These are phyloP conservation scores for Globisporangium orthogonon DNA, from an alignment of 352 stramenopile species.

Conservation along the genomic window DNA sequence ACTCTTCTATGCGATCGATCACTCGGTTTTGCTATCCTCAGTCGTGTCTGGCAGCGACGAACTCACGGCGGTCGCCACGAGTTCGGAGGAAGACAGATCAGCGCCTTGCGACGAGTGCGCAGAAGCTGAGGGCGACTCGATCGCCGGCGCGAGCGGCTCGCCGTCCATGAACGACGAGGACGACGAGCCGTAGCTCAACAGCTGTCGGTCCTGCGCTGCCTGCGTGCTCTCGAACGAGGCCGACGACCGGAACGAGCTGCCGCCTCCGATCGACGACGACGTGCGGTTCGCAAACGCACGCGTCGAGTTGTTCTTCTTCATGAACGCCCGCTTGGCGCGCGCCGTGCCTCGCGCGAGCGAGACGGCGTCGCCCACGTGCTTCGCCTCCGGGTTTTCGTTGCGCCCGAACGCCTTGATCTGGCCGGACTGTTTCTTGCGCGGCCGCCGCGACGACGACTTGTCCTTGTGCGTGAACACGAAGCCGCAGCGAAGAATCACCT, in stretches of 20 bases:
- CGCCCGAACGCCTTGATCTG: conserved; percentile 51
- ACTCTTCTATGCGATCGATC: neutral
- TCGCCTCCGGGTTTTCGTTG: conserved; percentile 51
- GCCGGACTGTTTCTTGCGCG: conserved; percentile 35
- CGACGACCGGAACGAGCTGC: conserved; percentile 2
- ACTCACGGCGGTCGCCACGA: neutral
- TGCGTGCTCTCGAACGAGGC: conserved; percentile 5
- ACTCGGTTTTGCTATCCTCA: neutral
- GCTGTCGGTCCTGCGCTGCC: neutral
- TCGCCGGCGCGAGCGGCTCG: conserved; percentile 2
- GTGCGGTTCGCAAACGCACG: conserved; percentile 11
- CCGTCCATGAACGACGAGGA: conserved; percentile 7
- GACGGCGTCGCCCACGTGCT: conserved; percentile 50
- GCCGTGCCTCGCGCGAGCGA: conserved; percentile 31
- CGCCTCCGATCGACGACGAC: conserved; percentile 4
- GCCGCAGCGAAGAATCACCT: conserved; percentile 66
- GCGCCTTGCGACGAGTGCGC: conserved; percentile 1
- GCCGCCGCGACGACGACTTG: conserved; percentile 23
- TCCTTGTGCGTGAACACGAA: conserved; percentile 66
- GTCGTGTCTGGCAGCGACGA: neutral
- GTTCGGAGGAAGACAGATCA: neutral
- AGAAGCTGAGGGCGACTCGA: conserved; percentile 3
- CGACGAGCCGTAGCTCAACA: conserved; percentile 5
- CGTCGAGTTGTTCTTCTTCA: conserved; percentile 21
- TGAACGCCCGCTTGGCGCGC: conserved; percentile 56